Percentiles rank a stretch among this genome's conserved stretches.
phyloP scores from a whole-genome alignment of 2,329 filamentous ascomycete genomes.

The Aureobasidium sp. region DNA sequence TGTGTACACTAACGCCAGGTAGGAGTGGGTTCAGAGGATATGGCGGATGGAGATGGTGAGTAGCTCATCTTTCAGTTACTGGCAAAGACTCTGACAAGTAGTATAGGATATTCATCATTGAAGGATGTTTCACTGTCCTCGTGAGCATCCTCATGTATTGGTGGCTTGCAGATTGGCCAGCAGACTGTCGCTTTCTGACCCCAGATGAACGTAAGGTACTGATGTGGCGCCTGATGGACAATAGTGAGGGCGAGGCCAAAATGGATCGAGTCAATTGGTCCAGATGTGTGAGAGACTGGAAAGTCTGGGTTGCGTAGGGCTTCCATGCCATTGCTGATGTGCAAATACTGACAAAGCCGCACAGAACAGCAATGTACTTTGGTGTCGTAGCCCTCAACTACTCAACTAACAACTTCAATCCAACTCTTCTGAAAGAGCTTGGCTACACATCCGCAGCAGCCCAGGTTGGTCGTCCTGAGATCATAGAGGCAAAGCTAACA shows the following conservation, averaged over 20 bases:
- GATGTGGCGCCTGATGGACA: slow-evolving; percentile 31
- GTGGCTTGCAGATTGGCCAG: slow-evolving; percentile 39
- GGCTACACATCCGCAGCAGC: slow-evolving; percentile 36
- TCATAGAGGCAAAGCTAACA: neutral
- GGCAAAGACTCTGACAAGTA: neutral
- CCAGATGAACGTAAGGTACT: slow-evolving; percentile 40
- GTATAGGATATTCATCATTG: slow-evolving; percentile 25
- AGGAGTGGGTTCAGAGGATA: slow-evolving; percentile 24
- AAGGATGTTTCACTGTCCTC: slow-evolving; percentile 25
- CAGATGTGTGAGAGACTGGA: slow-evolving; percentile 13
- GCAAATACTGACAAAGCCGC: neutral
- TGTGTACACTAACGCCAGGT: neutral
- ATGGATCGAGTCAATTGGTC: slow-evolving; percentile 46
- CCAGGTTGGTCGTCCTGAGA: slow-evolving; percentile 20
- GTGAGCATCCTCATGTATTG: slow-evolving; percentile 21
- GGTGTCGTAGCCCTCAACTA: slow-evolving; percentile 40
- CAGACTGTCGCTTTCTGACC: slow-evolving; percentile 40
- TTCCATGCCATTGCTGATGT: neutral
- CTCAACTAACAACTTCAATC: slow-evolving; percentile 36
- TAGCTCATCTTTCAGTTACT: neutral
- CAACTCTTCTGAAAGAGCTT: slow-evolving; percentile 36
- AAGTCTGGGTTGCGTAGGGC: slow-evolving; percentile 13
- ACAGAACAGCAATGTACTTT: slow-evolving; percentile 9
- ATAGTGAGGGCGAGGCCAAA: slow-evolving; percentile 33
- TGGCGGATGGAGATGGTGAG: slow-evolving; percentile 27